phyloP scores from a whole-genome alignment of 805 yeast species.

The Diddensiella santjacobensis region DNA sequence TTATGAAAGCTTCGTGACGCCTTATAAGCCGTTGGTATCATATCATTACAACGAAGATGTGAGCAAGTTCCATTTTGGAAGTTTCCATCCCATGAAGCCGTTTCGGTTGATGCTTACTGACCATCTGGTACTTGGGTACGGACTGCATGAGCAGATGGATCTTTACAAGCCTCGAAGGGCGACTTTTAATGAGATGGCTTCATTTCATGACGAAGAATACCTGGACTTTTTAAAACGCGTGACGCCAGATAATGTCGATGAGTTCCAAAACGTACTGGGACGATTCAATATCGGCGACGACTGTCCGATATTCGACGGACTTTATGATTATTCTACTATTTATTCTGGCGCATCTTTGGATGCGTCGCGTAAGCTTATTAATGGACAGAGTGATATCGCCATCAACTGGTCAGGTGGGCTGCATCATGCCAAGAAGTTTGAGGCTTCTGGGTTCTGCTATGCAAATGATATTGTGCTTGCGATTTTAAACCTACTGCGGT shows the following conservation, averaged over 20 bases:
- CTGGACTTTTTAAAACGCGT: slow-evolving; percentile 69
- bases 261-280: slow-evolving; percentile 46
- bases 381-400: slow-evolving; percentile 85
- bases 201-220: slow-evolving; percentile 87
- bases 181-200: slow-evolving; percentile 68
- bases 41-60: slow-evolving; percentile 85
- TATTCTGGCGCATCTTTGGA: slow-evolving; percentile 89
- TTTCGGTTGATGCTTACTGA: slow-evolving; percentile 90
- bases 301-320: slow-evolving; percentile 93
- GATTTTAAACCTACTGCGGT: slow-evolving; percentile 70
- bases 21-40: slow-evolving; percentile 51
- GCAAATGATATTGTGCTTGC: slow-evolving; percentile 87
- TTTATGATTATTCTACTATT: slow-evolving; percentile 82
- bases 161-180: slow-evolving; percentile 80
- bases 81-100: slow-evolving; percentile 98
- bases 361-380: slow-evolving; percentile 77
- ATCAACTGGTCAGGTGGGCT: slow-evolving; percentile 92
- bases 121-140: slow-evolving; percentile 80
- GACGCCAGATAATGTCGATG: slow-evolving; percentile 67
- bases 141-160: slow-evolving; percentile 86
- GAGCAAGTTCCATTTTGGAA: slow-evolving; percentile 82
- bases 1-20: slow-evolving; percentile 40
- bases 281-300: slow-evolving; percentile 91
- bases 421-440: slow-evolving; percentile 88
- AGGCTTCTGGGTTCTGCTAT: slow-evolving; percentile 89